Evolutionary conservation across 2,329 filamentous ascomycete genomes (phyloP).

Genomic region (Scytalidium lignicola): DNA sequence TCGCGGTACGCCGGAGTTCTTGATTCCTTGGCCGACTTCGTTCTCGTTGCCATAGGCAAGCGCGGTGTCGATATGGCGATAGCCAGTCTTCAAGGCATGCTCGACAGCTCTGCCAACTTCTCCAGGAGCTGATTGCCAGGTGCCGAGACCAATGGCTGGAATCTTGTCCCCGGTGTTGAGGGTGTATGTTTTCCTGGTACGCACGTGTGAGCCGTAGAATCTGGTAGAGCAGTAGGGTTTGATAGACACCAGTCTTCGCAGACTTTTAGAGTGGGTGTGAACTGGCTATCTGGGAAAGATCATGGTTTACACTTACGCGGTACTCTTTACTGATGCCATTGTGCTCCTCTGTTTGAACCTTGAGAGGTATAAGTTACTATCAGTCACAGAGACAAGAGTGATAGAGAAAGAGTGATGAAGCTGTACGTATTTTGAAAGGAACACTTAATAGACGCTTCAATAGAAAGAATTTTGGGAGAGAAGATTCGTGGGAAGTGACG

Average conservation of each 20-base stretch:
- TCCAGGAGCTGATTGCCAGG: slow-evolving; percentile 67
- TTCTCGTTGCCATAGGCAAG: slow-evolving; percentile 73
- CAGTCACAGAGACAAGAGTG: too few relatives aligned
- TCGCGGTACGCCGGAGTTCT: slow-evolving; percentile 58
- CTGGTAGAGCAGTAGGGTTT: slow-evolving; percentile 12
- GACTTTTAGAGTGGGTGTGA: slow-evolving; percentile 18
- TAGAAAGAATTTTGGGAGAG: background rate
- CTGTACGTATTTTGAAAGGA: background rate
- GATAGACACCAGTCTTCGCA: slow-evolving; percentile 23
- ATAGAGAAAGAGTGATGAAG: background rate
- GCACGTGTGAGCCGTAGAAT: slow-evolving; percentile 16
- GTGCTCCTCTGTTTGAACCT: background rate
- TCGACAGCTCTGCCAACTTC: slow-evolving; percentile 69
- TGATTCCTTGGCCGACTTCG: slow-evolving; percentile 62
- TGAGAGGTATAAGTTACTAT: too few relatives aligned
- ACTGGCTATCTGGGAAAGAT: slow-evolving; percentile 11
- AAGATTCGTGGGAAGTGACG: slow-evolving; percentile 1
- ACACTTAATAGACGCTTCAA: background rate
- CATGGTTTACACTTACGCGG: slow-evolving; percentile 23
- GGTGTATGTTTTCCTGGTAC: slow-evolving; percentile 49
- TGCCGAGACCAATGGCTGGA: slow-evolving; percentile 70
- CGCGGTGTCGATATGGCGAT: slow-evolving; percentile 69
- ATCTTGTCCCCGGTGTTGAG: slow-evolving; percentile 76
- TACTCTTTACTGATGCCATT: slow-evolving; percentile 28
- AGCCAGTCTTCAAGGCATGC: slow-evolving; percentile 60